These are phyloP conservation scores for Gelatoporia subvermispora DNA, from an alignment of 768 basidiomycete genomes.

Conservation along the genomic window DNA sequence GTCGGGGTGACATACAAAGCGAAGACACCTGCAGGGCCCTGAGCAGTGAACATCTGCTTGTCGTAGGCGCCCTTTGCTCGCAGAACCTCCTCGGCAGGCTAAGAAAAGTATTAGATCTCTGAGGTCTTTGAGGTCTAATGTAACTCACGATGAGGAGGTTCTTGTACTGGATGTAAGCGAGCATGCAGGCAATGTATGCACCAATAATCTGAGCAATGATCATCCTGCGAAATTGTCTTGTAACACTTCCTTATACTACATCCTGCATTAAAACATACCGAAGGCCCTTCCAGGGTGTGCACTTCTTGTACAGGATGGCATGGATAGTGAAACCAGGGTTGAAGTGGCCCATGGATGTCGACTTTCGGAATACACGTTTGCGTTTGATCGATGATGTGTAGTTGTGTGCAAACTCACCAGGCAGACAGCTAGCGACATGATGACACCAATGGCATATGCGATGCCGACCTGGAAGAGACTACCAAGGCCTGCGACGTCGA, in stretches of 20 bases:
- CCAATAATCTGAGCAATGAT: slow-evolving; percentile 64
- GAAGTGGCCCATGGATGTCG: slow-evolving; percentile 36
- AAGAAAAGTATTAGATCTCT: neutral
- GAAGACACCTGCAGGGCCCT: slow-evolving; percentile 41
- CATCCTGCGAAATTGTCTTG: slow-evolving; percentile 39
- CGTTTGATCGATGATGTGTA: too few relatives aligned
- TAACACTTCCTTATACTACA: neutral
- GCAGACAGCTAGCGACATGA: slow-evolving; percentile 28
- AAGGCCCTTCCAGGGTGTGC: slow-evolving; percentile 46
- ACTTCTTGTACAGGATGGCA: slow-evolving; percentile 47
- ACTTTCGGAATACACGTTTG: neutral
- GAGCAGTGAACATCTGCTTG: slow-evolving; percentile 23
- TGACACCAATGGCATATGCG: slow-evolving; percentile 35
- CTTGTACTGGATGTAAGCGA: slow-evolving; percentile 62
- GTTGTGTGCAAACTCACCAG: slow-evolving; percentile 9
- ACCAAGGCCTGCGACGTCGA: slow-evolving; percentile 20
- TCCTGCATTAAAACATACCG: slow-evolving; percentile 30
- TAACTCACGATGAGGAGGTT: slow-evolving; percentile 37
- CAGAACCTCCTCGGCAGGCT: slow-evolving; percentile 22
- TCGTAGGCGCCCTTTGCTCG: slow-evolving; percentile 19
- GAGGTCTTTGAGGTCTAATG: neutral
- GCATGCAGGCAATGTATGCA: slow-evolving; percentile 54
- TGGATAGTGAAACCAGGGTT: slow-evolving; percentile 56
- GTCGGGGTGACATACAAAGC: slow-evolving; percentile 43
- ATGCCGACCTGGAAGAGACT: slow-evolving; percentile 31